Percentiles rank a stretch among this genome's conserved stretches.
Evolutionary conservation across 2,329 filamentous ascomycete genomes (phyloP).

Genomic region (Oidium heveae): DNA sequence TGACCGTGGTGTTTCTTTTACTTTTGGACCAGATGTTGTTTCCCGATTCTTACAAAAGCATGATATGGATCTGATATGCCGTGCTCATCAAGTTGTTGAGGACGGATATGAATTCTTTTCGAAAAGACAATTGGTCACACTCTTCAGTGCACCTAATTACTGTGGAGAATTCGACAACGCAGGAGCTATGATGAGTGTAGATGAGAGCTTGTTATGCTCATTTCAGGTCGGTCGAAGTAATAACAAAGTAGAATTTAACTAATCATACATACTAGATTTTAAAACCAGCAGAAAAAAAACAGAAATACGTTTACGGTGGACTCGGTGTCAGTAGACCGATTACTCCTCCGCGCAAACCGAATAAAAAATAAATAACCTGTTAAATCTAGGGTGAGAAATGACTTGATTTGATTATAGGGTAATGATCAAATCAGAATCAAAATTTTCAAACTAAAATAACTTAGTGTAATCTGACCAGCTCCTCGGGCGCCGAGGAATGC

Average conservation of each 20-base stretch:
- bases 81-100: conserved; percentile 95
- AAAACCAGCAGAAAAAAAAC: conserved; percentile 99
- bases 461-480: too few species aligned
- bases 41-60: conserved; percentile 96
- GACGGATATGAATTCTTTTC: conserved; percentile 99
- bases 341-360: conserved; percentile 46
- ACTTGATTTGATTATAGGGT: background rate
- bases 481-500: too few species aligned
- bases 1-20: conserved; percentile 94
- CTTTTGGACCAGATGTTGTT: conserved; percentile 91
- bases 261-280: conserved; percentile 42
- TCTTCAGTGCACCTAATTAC: conserved; percentile 98
- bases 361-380: conserved; percentile 31
- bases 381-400: conserved; percentile 18
- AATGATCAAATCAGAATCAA: too few species aligned
- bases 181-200: conserved; percentile 14
- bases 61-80: conserved; percentile 98
- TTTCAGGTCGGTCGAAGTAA: background rate
- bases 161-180: conserved; percentile 16
- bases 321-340: conserved; percentile 44
- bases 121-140: conserved; percentile 85
- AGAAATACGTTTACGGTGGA: conserved; percentile 85
- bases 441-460: too few species aligned
- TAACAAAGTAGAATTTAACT: background rate
- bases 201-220: conserved; percentile 77